Conservation (phyloP, 179 eudicot genomes). For the Beta lomatogona region DNA sequence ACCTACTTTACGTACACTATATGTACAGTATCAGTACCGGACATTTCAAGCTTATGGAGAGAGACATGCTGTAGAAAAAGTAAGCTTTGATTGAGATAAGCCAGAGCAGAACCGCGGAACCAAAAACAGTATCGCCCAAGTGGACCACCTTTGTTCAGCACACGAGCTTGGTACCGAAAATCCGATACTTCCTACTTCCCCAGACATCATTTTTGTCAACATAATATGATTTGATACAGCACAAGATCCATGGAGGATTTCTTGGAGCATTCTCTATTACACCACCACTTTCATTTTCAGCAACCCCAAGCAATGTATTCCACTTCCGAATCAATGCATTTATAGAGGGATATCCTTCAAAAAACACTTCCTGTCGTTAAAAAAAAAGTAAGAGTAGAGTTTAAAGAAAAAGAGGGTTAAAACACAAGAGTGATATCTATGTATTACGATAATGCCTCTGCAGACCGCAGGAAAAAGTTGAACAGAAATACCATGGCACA, state of each 20-base stretch:
- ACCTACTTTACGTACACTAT: not conserved
- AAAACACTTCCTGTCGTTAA: slow-evolving; percentile 52
- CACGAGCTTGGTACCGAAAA: slow-evolving; percentile 55
- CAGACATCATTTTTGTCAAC: slow-evolving; percentile 45
- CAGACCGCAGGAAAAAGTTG: not conserved
- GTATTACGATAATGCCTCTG: not conserved
- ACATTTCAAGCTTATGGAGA: no score
- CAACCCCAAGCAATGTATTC: slow-evolving; percentile 62
- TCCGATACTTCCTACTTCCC: slow-evolving; percentile 63
- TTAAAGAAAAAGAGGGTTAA: not conserved
- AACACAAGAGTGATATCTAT: not conserved
- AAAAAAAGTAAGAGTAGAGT: no score
- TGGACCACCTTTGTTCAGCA: slow-evolving; percentile 21
- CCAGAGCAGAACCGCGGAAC: not conserved
- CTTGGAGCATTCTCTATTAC: slow-evolving; percentile 43
- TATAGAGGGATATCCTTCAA: slow-evolving; percentile 46
- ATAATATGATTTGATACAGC: slow-evolving; percentile 79
- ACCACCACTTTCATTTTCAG: slow-evolving; percentile 20
- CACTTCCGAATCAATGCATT: slow-evolving; percentile 47
- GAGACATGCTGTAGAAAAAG: no score
- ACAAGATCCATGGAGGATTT: slow-evolving; percentile 79
- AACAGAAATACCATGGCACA: not conserved
- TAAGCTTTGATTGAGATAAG: not conserved
- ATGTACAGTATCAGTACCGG: not conserved
- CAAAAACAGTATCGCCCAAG: not conserved